These are phyloP conservation scores for Phylloporus sp. DNA, from an alignment of 768 basidiomycete species.

Conservation along the genomic window DNA sequence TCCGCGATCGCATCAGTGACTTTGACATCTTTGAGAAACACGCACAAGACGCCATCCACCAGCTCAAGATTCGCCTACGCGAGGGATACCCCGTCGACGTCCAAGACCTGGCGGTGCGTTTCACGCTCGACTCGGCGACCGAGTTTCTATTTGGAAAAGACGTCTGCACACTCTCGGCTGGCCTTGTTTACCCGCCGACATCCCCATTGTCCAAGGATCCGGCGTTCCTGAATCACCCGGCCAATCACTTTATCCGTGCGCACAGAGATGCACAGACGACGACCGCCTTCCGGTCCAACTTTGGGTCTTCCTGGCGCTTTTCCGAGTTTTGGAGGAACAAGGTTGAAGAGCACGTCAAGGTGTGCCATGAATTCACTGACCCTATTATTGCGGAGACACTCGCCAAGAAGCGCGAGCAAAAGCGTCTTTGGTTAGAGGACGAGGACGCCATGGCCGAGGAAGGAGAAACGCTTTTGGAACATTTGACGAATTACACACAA, in stretches of 20 bases:
- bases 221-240: conserved; percentile 26
- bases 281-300: conserved; percentile 31
- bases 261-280: conserved; percentile 37
- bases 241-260: conserved; percentile 37
- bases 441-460: conserved; percentile 28
- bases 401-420: conserved; percentile 28
- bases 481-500: conserved; percentile 52
- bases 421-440: conserved; percentile 3
- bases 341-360: conserved; percentile 35
- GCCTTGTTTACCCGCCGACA: conserved; percentile 33
- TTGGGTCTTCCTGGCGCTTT: conserved; percentile 44
- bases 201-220: conserved; percentile 21
- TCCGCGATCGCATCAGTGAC: conserved; percentile 34
- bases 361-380: conserved; percentile 45
- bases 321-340: conserved; percentile 40
- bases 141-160: conserved; percentile 51
- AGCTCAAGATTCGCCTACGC: conserved; percentile 30
- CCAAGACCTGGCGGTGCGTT: conserved; percentile 41
- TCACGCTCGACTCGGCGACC: conserved; percentile 56
- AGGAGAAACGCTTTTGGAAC: conserved; percentile 45
- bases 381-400: conserved; percentile 45
- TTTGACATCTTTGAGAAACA: conserved; percentile 40
- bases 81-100: conserved; percentile 41
- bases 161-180: conserved; percentile 35
- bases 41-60: conserved; percentile 30